A percentile compares a stretch with the other conserved stretches of the same genome.
Conservation (phyloP, 768 basidiomycete species). For the Paxillus rubicundulus region DNA sequence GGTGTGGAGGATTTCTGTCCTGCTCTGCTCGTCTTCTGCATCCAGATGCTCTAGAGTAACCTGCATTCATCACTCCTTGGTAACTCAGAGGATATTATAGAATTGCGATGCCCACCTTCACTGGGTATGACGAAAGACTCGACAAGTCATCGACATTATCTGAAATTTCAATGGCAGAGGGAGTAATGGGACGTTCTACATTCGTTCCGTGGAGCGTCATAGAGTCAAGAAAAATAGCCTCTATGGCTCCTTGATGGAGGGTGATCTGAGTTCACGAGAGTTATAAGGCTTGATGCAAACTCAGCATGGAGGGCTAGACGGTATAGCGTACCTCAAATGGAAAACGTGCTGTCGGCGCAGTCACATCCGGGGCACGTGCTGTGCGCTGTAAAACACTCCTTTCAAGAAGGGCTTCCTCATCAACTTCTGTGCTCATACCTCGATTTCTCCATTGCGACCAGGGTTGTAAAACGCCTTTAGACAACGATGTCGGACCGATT, state of each 20-base stretch:
- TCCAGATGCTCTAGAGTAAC: constrained; percentile 24
- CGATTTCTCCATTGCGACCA: constrained; percentile 53
- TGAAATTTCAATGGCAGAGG: constrained; percentile 30
- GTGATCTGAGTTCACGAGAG: constrained; percentile 23
- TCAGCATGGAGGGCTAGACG: background rate
- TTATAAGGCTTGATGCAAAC: background rate
- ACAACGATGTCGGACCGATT: background rate
- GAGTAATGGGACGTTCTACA: constrained; percentile 37
- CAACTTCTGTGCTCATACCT: constrained; percentile 37
- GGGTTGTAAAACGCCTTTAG: constrained; percentile 76
- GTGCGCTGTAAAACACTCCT: constrained; percentile 45
- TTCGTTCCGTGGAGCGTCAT: constrained; percentile 28
- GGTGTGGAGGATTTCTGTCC: constrained; percentile 32
- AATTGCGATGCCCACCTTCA: constrained; percentile 20
- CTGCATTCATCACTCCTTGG: constrained; percentile 6
- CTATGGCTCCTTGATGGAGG: constrained; percentile 43
- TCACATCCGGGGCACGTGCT: constrained; percentile 60
- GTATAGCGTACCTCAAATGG: constrained; percentile 57
- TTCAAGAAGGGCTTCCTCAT: background rate
- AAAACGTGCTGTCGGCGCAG: constrained; percentile 60
- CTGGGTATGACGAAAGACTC: constrained; percentile 27
- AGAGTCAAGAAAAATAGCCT: constrained; percentile 41
- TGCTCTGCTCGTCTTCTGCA: constrained; percentile 25
- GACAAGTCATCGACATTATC: constrained; percentile 40
- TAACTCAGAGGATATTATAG: background rate